Conservation (phyloP, 2,329 filamentous ascomycete species). For the Dendryphion nanum region DNA sequence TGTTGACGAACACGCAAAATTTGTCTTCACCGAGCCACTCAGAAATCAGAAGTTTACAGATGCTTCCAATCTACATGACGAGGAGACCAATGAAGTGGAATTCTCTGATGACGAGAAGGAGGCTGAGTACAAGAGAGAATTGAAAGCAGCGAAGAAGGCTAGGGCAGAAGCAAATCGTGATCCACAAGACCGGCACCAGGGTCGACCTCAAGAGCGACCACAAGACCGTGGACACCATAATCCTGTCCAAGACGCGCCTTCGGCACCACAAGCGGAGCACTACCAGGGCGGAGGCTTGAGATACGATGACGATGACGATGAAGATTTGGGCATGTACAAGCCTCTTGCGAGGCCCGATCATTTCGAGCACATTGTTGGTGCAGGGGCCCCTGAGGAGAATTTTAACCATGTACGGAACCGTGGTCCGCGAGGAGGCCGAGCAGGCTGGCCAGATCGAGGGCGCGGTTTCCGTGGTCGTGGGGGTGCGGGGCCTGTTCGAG, state of each 20-base stretch:
- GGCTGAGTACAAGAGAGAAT: conserved; percentile 64
- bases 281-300: conserved; percentile 38
- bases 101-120: conserved; percentile 98
- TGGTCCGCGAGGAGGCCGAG: conserved; percentile 28
- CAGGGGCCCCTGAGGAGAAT: conserved; percentile 37
- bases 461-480: conserved; percentile 37
- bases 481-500: conserved; percentile 24
- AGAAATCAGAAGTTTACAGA: conserved; percentile 83
- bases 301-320: conserved; percentile 47
- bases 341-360: conserved; percentile 48
- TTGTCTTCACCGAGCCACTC: conserved; percentile 82
- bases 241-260: conserved; percentile 1
- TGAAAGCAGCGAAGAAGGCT: conserved; percentile 59
- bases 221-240: conserved; percentile 9
- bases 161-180: conserved; percentile 29
- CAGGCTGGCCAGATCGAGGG: conserved; percentile 35
- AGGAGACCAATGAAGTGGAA: conserved; percentile 88
- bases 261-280: conserved; percentile 19
- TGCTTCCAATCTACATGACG: conserved; percentile 91
- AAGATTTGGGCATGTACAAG: conserved; percentile 47
- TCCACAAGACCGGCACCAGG: conserved; percentile 12
- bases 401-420: conserved; percentile 37
- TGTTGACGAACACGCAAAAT: conserved; percentile 72
- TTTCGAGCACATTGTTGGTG: conserved; percentile 45
- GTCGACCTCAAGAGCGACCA: conserved; percentile 17